These are phyloP conservation scores for Triangularia setosa DNA, from an alignment of 2,329 filamentous ascomycete species.

Conservation along the genomic window DNA sequence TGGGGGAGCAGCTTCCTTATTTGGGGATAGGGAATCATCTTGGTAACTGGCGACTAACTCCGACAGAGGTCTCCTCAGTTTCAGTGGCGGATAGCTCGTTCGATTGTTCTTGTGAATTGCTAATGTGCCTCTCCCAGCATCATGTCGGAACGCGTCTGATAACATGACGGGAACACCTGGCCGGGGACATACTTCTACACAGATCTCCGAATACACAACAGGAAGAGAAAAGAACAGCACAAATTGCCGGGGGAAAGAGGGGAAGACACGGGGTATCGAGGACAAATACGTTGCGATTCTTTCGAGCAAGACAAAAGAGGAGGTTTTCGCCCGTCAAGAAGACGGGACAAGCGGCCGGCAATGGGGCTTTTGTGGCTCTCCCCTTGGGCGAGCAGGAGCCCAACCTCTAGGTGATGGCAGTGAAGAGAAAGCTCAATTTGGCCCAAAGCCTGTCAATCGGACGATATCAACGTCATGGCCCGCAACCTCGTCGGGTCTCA, in stretches of 20 bases:
- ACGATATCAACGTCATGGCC: not conserved
- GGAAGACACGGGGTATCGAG: not conserved
- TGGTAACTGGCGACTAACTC: not conserved
- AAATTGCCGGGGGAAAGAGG: slow-evolving; percentile 47
- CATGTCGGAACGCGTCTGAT: too few species aligned
- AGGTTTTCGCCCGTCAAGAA: slow-evolving; percentile 61
- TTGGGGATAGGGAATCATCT: not conserved
- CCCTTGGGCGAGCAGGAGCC: slow-evolving; percentile 44
- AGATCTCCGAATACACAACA: not conserved
- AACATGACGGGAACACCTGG: too few species aligned
- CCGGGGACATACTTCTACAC: not conserved
- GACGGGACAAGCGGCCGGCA: slow-evolving; percentile 65
- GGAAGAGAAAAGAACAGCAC: not conserved
- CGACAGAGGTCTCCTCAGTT: too few species aligned
- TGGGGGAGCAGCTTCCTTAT: not conserved
- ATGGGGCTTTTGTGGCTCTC: slow-evolving; percentile 72
- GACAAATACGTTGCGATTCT: slow-evolving; percentile 70
- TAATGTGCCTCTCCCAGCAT: too few species aligned
- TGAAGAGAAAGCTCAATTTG: not conserved
- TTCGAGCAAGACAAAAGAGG: slow-evolving; percentile 61
- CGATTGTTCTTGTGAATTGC: too few species aligned
- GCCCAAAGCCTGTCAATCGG: not conserved
- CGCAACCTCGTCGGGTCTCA: not conserved
- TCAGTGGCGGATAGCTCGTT: too few species aligned
- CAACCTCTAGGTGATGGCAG: slow-evolving; percentile 39